phyloP scores from a whole-genome alignment of 169 alveolate genomes.

The Ichthyophthirius multifiliis region DNA sequence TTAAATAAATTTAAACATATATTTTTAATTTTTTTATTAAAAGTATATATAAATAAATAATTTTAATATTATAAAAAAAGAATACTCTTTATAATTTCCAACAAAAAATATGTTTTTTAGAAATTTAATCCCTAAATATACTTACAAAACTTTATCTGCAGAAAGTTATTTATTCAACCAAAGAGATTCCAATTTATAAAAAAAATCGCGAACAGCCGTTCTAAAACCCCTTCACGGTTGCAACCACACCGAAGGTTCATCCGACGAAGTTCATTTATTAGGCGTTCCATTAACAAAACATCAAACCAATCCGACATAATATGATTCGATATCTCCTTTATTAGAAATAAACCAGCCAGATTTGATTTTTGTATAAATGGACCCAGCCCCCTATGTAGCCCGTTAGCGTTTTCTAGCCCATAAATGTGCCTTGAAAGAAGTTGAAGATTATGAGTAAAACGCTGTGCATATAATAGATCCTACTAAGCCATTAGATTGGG shows the following conservation, averaged over 20 bases:
- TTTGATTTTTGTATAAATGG: slow-evolving; percentile 53
- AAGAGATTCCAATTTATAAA: slow-evolving; percentile 29
- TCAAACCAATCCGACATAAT: slow-evolving; percentile 9
- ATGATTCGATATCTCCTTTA: slow-evolving; percentile 8
- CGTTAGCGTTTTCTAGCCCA: slow-evolving; percentile 67
- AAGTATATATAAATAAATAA: no score
- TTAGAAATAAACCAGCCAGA: slow-evolving; percentile 46
- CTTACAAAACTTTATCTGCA: slow-evolving; percentile 15
- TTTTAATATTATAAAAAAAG: no score
- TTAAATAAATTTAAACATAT: no score
- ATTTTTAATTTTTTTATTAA: no score
- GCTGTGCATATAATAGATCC: slow-evolving; percentile 53
- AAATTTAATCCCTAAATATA: neutral
- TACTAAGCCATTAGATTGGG: slow-evolving; percentile 74
- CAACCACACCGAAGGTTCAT: slow-evolving; percentile 23
- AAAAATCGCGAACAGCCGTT: neutral
- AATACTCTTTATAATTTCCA: no score
- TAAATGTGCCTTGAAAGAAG: slow-evolving; percentile 69
- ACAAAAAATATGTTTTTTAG: no score
- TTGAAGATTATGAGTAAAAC: slow-evolving; percentile 68
- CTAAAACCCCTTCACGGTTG: slow-evolving; percentile 26
- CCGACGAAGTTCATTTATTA: slow-evolving; percentile 16
- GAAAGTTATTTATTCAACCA: slow-evolving; percentile 31
- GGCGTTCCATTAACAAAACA: slow-evolving; percentile 34
- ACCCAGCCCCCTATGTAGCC: slow-evolving; percentile 50